Base-by-base conservation (phyloP, 805 yeast species). In the Candida krabiensis region DNA sequence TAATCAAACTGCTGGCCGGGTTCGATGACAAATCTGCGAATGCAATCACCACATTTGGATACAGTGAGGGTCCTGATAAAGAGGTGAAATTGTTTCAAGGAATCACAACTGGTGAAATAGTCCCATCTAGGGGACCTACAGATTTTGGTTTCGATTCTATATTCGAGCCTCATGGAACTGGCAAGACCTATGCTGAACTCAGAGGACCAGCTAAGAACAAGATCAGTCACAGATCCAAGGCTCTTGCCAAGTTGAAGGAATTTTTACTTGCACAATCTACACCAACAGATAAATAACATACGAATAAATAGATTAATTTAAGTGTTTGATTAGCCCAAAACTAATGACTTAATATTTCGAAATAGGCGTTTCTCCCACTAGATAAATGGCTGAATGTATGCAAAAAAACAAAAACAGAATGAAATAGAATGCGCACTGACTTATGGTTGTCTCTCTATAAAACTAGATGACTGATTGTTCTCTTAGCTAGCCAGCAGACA, bases 141-240 rank as follows among this genome's bases (percentile, higher is more conserved):
- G 73, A 75, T 43, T 93, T 93, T 60, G 99, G 99, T 2, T 93
- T 96, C 95, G 97, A 93, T 64, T 80, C 96, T 6, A 67, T 86
- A 35, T 93, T 93, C 61, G 73, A 83, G 64, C 99, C 99, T 2
- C 66, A 69, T 19, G 96, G 96, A 3, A 80, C 62, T 52, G 65
- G 73, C 15, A 68, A 81, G 56, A 85, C 93, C 0, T 90, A 88
- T 57, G 98, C 97, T 9, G 97, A 93, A 62, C 79, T 93, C 90
- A 80, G 75, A 36, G 86, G 85, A 57, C 56, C 61, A 2, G 69
- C 73, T 21, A 93, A 95, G 69, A 90, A 93, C 64, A 59, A 71
- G 15, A 85, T 93, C 46, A 83, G 95, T 48, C 99, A 95, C 57
- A 75, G 99, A 54, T 88, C 73, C 56, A 82, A 74, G 61, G 97